These are phyloP conservation scores for Penicillium parvum DNA, from an alignment of 495 filamentous ascomycete species.

Conservation along the genomic window DNA sequence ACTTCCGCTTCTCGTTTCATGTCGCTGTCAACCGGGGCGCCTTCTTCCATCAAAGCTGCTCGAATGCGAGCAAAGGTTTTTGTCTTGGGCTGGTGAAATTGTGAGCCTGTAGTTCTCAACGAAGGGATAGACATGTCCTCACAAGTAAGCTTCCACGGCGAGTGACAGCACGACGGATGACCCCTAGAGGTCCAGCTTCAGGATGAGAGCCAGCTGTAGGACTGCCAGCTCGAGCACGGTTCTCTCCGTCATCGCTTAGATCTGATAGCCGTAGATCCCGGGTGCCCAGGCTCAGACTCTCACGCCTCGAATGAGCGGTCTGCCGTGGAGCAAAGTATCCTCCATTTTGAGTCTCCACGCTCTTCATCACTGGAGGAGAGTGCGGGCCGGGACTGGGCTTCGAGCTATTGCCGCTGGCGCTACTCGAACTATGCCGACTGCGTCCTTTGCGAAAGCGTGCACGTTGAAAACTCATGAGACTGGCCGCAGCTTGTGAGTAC, in stretches of 20 bases:
- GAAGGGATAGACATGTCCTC: constrained; percentile 25
- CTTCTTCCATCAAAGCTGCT: constrained; percentile 84
- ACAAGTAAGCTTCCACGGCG: constrained; percentile 84
- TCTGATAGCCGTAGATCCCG: constrained; percentile 83
- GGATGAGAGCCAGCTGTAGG: constrained; percentile 34
- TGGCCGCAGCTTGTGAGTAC: constrained; percentile 64
- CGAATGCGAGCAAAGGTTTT: constrained; percentile 91
- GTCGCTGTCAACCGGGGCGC: constrained; percentile 80
- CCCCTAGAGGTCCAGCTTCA: constrained; percentile 43
- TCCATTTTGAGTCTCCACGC: constrained; percentile 49
- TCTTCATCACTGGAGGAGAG: constrained; percentile 61
- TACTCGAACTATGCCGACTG: constrained; percentile 65
- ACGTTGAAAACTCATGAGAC: constrained; percentile 73
- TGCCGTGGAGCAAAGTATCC: constrained; percentile 44
- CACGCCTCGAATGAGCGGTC: constrained; percentile 58
- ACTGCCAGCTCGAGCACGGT: constrained; percentile 44
- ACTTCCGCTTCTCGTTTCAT: constrained; percentile 90
- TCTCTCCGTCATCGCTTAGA: constrained; percentile 73
- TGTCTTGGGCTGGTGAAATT: constrained; percentile 68
- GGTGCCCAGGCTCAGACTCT: constrained; percentile 82
- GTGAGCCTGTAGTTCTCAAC: not conserved
- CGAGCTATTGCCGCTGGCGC: constrained; percentile 64
- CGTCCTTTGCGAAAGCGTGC: constrained; percentile 51
- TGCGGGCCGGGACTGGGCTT: constrained; percentile 61
- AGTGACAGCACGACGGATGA: constrained; percentile 67